Percentiles rank a stretch among this genome's conserved stretches.
These are phyloP conservation scores for Juglanconis sp. DNA, from an alignment of 2,329 filamentous ascomycete genomes.

Conservation along the genomic window DNA sequence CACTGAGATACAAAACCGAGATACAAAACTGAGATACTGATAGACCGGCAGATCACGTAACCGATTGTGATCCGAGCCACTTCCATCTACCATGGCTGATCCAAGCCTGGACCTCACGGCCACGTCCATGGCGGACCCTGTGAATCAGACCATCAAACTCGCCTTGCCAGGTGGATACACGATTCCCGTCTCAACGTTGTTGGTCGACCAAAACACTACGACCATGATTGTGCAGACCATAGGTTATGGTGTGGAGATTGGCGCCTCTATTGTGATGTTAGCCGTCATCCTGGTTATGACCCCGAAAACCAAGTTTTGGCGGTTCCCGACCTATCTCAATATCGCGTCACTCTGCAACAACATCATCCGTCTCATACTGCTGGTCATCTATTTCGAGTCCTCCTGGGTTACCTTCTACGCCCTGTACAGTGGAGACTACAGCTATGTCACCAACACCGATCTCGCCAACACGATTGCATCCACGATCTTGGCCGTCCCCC, in stretches of 20 bases:
- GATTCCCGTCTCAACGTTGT: background rate
- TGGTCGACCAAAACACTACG: conserved; percentile 31
- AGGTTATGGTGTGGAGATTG: conserved; percentile 69
- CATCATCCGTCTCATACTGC: conserved; percentile 55
- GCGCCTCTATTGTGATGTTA: conserved; percentile 63
- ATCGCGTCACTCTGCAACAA: conserved; percentile 57
- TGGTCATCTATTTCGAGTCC: conserved; percentile 58
- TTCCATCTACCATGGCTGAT: background rate
- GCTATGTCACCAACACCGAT: conserved; percentile 39
- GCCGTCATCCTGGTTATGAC: conserved; percentile 66
- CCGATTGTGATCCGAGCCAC: background rate
- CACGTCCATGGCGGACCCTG: background rate
- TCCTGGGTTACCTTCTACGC: conserved; percentile 61
- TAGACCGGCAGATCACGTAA: background rate
- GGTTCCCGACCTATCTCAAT: conserved; percentile 65
- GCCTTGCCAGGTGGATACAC: background rate
- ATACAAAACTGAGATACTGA: background rate
- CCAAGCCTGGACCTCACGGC: background rate
- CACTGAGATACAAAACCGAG: too few relatives aligned
- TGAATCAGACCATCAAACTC: conserved; percentile 10
- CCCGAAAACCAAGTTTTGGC: conserved; percentile 59
- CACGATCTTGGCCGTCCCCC: conserved; percentile 40
- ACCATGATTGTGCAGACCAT: conserved; percentile 42
- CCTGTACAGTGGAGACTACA: conserved; percentile 53
- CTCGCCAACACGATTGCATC: conserved; percentile 35